A percentile compares a stretch with the other conserved stretches of the same genome.
These are phyloP conservation scores for Rhizoclosmatium globosum DNA, from an alignment of 192 early-diverging fungal species.

Conservation along the genomic window DNA sequence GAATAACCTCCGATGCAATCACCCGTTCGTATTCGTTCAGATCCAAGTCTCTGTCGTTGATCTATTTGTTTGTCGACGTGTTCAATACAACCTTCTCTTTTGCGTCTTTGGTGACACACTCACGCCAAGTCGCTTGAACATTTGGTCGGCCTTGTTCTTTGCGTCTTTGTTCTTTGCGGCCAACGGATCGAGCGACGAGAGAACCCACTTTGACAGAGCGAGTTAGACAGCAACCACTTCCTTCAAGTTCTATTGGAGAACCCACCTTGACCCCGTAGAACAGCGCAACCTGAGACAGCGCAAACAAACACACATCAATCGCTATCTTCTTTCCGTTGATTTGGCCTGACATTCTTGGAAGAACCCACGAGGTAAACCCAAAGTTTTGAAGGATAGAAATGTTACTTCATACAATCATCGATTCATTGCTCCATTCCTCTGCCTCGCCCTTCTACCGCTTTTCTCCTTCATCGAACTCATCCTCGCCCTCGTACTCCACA, in stretches of 20 bases:
- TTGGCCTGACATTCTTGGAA: not conserved
- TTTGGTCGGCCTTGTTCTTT: conserved; percentile 76
- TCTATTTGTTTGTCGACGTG: conserved; percentile 18
- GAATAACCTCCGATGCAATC: conserved; percentile 93
- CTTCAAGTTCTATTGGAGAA: not conserved
- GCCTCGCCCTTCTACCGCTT: not conserved
- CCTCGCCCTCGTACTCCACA: not conserved
- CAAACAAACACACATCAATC: conserved; percentile 76
- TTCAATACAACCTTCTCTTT: not conserved
- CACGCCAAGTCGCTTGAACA: conserved; percentile 76
- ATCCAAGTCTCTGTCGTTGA: conserved; percentile 68
- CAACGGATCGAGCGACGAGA: conserved; percentile 77
- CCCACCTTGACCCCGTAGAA: conserved; percentile 74
- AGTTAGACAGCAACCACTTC: too few relatives aligned
- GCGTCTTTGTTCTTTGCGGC: conserved; percentile 77
- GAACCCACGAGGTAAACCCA: too few relatives aligned
- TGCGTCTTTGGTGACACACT: not conserved
- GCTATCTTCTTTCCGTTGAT: conserved; percentile 29
- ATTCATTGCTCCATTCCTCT: too few relatives aligned
- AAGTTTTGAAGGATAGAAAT: too few relatives aligned
- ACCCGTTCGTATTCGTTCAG: conserved; percentile 93
- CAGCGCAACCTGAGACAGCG: conserved; percentile 86
- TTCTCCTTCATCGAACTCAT: not conserved
- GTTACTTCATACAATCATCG: too few relatives aligned
- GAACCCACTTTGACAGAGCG: conserved; percentile 58